Percentiles rank a stretch among this genome's conserved stretches.
These are phyloP conservation scores for Cudoniella acicularis DNA, from an alignment of 495 filamentous ascomycete species.

Conservation along the genomic window DNA sequence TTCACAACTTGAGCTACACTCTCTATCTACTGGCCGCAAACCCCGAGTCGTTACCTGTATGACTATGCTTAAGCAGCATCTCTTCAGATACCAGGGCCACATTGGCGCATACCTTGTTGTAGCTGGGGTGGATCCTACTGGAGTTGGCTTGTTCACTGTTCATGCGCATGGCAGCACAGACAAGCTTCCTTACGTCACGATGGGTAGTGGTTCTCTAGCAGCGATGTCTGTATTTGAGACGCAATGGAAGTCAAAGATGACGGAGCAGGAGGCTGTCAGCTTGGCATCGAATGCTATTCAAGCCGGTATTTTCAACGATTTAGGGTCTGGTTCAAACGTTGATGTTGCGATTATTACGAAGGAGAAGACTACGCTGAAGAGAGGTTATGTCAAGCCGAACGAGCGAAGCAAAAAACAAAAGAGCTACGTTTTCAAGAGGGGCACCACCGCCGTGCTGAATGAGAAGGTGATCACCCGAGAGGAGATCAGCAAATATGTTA, in stretches of 20 bases:
- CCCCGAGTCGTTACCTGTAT: constrained; percentile 98
- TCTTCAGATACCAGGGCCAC: constrained; percentile 97
- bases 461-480: constrained; percentile 90
- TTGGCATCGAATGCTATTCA: constrained; percentile 86
- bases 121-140: constrained; percentile 95
- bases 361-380: constrained; percentile 87
- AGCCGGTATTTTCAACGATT: constrained; percentile 98
- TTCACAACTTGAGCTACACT: constrained; percentile 97
- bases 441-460: constrained; percentile 89
- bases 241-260: constrained; percentile 80
- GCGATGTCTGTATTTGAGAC: constrained; percentile 99
- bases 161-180: constrained; percentile 98
- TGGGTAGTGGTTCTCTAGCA: constrained; percentile 93
- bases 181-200: constrained; percentile 98
- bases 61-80: constrained; percentile 99
- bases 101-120: constrained; percentile 98
- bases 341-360: constrained; percentile 92
- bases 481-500: constrained; percentile 93
- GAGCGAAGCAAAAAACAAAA: constrained; percentile 84
- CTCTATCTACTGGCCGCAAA: constrained; percentile 90
- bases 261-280: constrained; percentile 74
- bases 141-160: constrained; percentile 93
- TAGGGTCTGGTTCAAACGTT: constrained; percentile 95
- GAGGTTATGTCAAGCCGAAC: constrained; percentile 91
- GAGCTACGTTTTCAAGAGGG: constrained; percentile 84